Base-by-base conservation (phyloP, 257 asterid genomes). In the Solanum arcanum region DNA sequence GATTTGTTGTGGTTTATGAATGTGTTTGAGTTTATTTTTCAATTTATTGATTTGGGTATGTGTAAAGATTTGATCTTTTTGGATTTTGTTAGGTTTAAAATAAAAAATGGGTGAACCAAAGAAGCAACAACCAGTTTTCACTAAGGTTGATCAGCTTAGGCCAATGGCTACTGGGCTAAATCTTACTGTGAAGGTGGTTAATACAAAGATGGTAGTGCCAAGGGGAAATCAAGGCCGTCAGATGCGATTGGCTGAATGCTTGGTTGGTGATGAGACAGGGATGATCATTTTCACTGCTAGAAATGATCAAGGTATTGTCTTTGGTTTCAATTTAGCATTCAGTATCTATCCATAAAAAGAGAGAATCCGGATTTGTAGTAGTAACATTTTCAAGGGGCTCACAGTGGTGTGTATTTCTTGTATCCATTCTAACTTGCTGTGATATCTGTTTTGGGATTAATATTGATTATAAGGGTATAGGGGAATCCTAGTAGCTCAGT, bases 41-140 rank as follows among this genome's bases (percentile, higher is more conserved):
- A 29, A 20, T 39, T 18, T 18, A 20, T 56, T 7, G 37, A 21
- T 87, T 62, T 21, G 20, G 44, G 77, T 49, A 7, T 56, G 25
- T 25, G 86, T 83, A 12, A 84, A 84, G 18, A 39, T n/a, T 27
- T 44, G 47, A 12, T 76, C 37, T 64, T 80, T 78, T 18, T 60
- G 69, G 52, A 33, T 74, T 23, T 86, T 86, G 52, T 27, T 60
- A 87, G 90, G 86, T 64, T 80, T 42, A 29, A 35, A 52, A 52
- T 59, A 84, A 84, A 84, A 52, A 84, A 95, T 96, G 98, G 97
- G 96, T 78, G 98, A 96, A 88, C 90, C 93, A 62, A 94, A 90
- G 90, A 92, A 90, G 92, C 91, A 95, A 66, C 93, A 94, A 86
- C 97, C 98, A 20, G 95, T 94, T 89, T 96, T 94, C 88, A 86